phyloP scores from a whole-genome alignment of 345 rosid species.

The Turritis glabra region DNA sequence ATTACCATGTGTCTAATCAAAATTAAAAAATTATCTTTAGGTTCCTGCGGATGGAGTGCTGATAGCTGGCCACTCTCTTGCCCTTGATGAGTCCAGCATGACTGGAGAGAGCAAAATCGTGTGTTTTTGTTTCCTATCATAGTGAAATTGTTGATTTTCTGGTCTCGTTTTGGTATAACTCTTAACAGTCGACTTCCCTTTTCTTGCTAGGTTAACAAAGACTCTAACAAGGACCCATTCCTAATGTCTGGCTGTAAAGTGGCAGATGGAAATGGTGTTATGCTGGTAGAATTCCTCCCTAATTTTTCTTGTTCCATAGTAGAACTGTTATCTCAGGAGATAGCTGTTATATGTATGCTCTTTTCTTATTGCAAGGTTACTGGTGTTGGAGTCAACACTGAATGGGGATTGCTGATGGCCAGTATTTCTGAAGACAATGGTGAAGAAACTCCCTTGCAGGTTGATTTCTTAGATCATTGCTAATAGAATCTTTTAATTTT shows the following conservation, averaged over 20 bases:
- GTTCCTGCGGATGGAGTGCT: constrained; percentile 97
- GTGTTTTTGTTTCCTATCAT: constrained; percentile 16
- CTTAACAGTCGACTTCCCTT: neutral
- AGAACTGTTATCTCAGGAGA: neutral
- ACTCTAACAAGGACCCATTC: constrained; percentile 73
- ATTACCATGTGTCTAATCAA: neutral
- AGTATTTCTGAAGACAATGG: constrained; percentile 96
- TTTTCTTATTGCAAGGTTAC: constrained; percentile 62
- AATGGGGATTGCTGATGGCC: constrained; percentile 99
- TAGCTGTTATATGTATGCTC: neutral
- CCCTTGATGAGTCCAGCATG: constrained; percentile 99
- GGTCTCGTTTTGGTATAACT: neutral
- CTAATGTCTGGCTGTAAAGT: constrained; percentile 99
- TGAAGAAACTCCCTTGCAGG: constrained; percentile 87
- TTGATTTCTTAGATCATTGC: constrained; percentile 12
- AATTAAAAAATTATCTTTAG: constrained; percentile 39
- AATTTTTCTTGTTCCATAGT: neutral
- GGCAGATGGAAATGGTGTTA: constrained; percentile 91
- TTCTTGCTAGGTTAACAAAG: constrained; percentile 73
- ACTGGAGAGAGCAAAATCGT: constrained; percentile 99
- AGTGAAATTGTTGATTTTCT: neutral
- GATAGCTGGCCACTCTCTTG: constrained; percentile 78
- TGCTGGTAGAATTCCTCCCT: constrained; percentile 61
- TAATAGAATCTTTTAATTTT: neutral
- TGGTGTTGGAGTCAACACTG: constrained; percentile 91